These are phyloP conservation scores for Tricholoma flavovirens DNA, from an alignment of 768 basidiomycete species.

Conservation along the genomic window DNA sequence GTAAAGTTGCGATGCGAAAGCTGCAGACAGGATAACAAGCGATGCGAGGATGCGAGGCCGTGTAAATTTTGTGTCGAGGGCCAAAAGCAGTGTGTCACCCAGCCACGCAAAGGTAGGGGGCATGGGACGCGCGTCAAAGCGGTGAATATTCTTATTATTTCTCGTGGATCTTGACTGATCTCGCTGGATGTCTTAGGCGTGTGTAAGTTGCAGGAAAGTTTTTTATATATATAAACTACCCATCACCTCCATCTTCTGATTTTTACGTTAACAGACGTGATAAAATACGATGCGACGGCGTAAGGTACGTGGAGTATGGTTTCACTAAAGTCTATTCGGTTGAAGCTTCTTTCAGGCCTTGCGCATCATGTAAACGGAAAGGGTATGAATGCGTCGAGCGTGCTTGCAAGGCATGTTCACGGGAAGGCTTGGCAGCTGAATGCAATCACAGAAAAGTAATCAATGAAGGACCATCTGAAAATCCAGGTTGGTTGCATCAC, in stretches of 20 bases:
- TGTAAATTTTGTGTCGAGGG: constrained; percentile 46
- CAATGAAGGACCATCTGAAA: constrained; percentile 17
- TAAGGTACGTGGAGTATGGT: constrained; percentile 31
- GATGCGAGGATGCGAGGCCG: constrained; percentile 55
- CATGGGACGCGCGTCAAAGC: constrained; percentile 58
- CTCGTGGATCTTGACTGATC: constrained; percentile 4
- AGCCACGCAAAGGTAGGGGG: constrained; percentile 49
- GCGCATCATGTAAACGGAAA: constrained; percentile 44
- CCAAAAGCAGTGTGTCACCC: constrained; percentile 42
- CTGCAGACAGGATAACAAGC: constrained; percentile 50
- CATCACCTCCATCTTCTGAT: constrained; percentile 7
- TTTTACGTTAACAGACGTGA: constrained; percentile 37
- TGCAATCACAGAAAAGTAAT: constrained; percentile 37
- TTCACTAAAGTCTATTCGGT: not conserved
- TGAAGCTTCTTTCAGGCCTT: constrained; percentile 33
- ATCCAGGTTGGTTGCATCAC: constrained; percentile 14
- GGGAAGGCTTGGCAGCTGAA: constrained; percentile 39
- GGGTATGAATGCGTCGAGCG: constrained; percentile 48
- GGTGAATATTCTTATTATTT: constrained; percentile 30
- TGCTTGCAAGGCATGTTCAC: constrained; percentile 37
- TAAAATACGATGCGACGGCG: constrained; percentile 58
- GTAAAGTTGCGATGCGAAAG: constrained; percentile 56
- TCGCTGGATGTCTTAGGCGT: constrained; percentile 37
- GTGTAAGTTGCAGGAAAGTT: constrained; percentile 52
- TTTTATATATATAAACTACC: not conserved